These are phyloP conservation scores for Nicotiana attenuata DNA, from an alignment of 257 asterid species.

Conservation along the genomic window DNA sequence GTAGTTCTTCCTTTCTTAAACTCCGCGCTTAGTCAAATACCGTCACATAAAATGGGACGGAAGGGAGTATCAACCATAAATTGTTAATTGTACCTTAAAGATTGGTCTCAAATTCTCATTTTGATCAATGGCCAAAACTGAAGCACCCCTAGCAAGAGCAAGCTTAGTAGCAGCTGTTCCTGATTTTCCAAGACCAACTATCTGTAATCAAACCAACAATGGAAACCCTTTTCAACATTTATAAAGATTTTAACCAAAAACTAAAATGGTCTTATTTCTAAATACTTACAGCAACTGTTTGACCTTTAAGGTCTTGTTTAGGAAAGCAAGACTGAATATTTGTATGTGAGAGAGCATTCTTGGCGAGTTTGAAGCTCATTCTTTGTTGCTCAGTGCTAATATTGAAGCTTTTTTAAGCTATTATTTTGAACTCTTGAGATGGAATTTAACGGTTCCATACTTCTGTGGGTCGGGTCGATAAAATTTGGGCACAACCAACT, in stretches of 20 bases:
- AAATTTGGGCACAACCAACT: no score
- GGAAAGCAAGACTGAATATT: constrained; percentile 25
- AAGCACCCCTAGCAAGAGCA: constrained; percentile 47
- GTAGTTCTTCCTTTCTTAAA: no score
- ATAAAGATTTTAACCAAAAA: not conserved
- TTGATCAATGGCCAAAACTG: constrained; percentile 37
- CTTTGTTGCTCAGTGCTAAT: not conserved
- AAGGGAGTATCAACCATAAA: not conserved
- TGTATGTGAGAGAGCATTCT: constrained; percentile 1
- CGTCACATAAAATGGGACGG: no score
- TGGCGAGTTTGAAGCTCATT: not conserved
- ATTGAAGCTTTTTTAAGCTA: not conserved
- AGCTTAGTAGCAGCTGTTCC: constrained; percentile 27
- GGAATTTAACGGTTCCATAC: no score
- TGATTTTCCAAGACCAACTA: constrained; percentile 40
- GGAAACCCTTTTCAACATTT: not conserved
- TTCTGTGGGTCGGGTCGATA: no score
- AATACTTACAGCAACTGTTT: constrained; percentile 33
- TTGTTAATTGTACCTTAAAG: not conserved
- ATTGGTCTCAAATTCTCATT: constrained; percentile 20
- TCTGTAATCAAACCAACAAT: not conserved
- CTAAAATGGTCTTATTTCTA: not conserved
- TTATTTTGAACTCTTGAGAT: no score
- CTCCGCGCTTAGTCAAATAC: no score
- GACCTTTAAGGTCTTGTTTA: constrained; percentile 31